Conservation (phyloP, 352 stramenopile genomes). For the Peronospora farinosa region DNA sequence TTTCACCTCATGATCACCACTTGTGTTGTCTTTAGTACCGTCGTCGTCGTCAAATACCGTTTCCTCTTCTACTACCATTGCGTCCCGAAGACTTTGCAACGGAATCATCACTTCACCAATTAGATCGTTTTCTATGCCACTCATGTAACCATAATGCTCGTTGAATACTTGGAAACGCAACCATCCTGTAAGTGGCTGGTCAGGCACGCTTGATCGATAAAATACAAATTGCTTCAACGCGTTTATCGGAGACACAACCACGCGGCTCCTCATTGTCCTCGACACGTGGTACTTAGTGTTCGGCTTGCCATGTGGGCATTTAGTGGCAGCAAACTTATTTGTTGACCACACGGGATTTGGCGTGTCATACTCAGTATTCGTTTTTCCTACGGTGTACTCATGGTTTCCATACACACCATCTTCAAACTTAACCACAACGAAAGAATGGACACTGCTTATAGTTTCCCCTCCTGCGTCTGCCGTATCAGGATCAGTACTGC, state of each 20-base stretch:
- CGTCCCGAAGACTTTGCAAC: conserved; percentile 55
- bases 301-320: conserved; percentile 64
- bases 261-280: conserved; percentile 41
- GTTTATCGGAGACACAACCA: conserved; percentile 61
- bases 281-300: conserved; percentile 59
- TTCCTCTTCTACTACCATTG: conserved; percentile 59
- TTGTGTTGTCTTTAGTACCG: conserved; percentile 12
- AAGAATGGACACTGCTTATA: conserved; percentile 40
- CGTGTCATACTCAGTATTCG: conserved; percentile 82
- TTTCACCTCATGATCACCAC: conserved; percentile 13
- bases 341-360: conserved; percentile 61
- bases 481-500: conserved; percentile 21
- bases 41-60: conserved; percentile 36
- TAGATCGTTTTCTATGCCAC: conserved; percentile 62
- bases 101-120: conserved; percentile 70
- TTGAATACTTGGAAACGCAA: conserved; percentile 71
- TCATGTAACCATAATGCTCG: conserved; percentile 75
- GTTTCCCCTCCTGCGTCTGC: conserved; percentile 16
- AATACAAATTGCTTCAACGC: conserved; percentile 74
- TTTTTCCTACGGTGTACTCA: conserved; percentile 66
- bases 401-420: conserved; percentile 42
- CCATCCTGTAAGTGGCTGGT: conserved; percentile 48
- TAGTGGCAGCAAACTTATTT: conserved; percentile 46
- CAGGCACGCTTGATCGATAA: conserved; percentile 39
- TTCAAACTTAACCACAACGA: conserved; percentile 68